Evolutionary conservation across 1,139 yeast genomes (phyloP).

Genomic region (Yamadazyma songkhlaensis): DNA sequence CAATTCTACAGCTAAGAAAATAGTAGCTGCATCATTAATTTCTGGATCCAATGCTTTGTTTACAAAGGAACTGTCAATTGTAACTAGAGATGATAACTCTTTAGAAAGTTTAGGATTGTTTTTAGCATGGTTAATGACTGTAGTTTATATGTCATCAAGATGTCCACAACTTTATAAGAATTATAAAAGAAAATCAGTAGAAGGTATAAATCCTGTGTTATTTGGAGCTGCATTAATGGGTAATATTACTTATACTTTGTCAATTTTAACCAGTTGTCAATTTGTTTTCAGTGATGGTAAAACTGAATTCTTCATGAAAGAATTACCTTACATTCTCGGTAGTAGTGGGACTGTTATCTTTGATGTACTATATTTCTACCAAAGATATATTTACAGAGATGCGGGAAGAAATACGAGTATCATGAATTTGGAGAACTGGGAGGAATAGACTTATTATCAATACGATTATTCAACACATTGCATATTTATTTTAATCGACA

Average conservation of each 20-base stretch:
- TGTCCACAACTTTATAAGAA: conserved; percentile 84
- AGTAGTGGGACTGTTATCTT: conserved; percentile 83
- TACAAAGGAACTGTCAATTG: not conserved
- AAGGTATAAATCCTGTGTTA: conserved; percentile 76
- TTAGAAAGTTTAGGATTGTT: conserved; percentile 42
- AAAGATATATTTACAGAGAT: conserved; percentile 40
- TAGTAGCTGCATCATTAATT: conserved; percentile 22
- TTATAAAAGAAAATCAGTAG: conserved; percentile 71
- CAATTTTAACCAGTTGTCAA: conserved; percentile 58
- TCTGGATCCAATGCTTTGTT: conserved; percentile 21
- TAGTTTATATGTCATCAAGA: conserved; percentile 72
- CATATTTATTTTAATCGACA: not conserved
- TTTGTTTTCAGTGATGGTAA: conserved; percentile 32
- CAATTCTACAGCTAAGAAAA: conserved; percentile 17
- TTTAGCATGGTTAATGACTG: conserved; percentile 81
- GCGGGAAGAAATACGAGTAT: conserved; percentile 24
- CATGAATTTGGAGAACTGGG: conserved; percentile 24
- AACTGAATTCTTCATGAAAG: conserved; percentile 55
- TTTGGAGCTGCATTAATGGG: conserved; percentile 80
- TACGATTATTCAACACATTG: not conserved
- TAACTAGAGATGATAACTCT: not conserved
- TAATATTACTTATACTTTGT: conserved; percentile 74
- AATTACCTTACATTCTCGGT: conserved; percentile 81
- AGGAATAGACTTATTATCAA: not conserved
- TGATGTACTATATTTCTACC: conserved; percentile 74